Conservation (phyloP, 495 filamentous ascomycete species). For the Annulohypoxylon bovei region DNA sequence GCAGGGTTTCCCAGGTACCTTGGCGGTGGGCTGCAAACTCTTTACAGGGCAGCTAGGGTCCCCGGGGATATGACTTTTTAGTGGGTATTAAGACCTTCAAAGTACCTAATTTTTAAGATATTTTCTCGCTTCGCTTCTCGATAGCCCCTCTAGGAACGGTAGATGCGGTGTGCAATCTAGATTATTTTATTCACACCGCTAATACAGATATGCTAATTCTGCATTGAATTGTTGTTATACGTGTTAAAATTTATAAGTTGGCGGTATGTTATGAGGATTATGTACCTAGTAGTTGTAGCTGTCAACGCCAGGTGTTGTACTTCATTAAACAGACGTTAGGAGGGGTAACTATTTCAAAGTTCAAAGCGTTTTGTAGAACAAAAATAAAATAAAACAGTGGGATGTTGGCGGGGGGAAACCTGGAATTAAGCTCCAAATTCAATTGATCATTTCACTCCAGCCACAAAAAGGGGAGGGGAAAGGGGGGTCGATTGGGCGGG, state of each 20-base stretch:
- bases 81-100: slow-evolving; percentile 31
- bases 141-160: slow-evolving; percentile 1
- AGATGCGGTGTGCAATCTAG: slow-evolving; percentile 39
- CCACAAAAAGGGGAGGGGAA: slow-evolving; percentile 37
- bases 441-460: slow-evolving; percentile 25
- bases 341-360: slow-evolving; percentile 7
- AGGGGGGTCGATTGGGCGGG: not conserved
- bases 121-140: slow-evolving; percentile 11
- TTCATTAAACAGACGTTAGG: not conserved
- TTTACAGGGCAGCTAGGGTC: slow-evolving; percentile 33
- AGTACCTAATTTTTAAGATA: slow-evolving; percentile 20
- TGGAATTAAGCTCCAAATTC: slow-evolving; percentile 22
- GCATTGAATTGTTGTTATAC: slow-evolving; percentile 29
- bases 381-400: slow-evolving; percentile 18
- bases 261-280: not conserved
- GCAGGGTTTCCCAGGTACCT: slow-evolving; percentile 40
- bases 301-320: not conserved
- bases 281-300: not conserved
- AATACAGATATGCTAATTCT: slow-evolving; percentile 29
- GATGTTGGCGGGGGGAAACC: slow-evolving; percentile 34
- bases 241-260: slow-evolving; percentile 2
- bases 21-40: slow-evolving; percentile 34
- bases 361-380: slow-evolving; percentile 9
- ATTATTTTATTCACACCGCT: slow-evolving; percentile 39
- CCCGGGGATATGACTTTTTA: slow-evolving; percentile 26